Percentiles rank a stretch among this genome's conserved stretches.
These are phyloP conservation scores for Penicillium corylophilum DNA, from an alignment of 2,329 filamentous ascomycete species.

Conservation along the genomic window DNA sequence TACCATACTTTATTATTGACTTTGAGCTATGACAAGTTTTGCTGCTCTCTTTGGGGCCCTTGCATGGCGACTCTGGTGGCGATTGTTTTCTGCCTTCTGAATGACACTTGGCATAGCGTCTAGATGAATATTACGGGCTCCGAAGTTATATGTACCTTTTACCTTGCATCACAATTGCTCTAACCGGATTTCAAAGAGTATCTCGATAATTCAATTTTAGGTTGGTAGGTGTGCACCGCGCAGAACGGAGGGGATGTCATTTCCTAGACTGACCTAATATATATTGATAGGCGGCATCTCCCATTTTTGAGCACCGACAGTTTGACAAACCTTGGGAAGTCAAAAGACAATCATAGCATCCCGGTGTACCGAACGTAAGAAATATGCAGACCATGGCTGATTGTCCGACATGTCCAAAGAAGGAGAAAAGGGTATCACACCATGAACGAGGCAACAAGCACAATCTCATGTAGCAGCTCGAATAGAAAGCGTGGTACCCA, in stretches of 20 bases:
- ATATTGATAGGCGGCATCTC: no score
- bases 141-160: neutral
- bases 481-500: neutral
- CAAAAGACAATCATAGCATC: neutral
- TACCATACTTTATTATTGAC: neutral
- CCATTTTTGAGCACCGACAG: no score
- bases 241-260: neutral
- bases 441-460: neutral
- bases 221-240: no score
- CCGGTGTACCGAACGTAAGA: neutral
- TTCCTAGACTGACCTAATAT: neutral
- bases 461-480: neutral
- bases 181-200: no score
- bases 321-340: no score
- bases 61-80: constrained; percentile 10
- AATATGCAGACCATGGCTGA: neutral
- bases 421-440: neutral
- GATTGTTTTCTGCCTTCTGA: neutral
- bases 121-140: constrained; percentile 2
- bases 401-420: neutral
- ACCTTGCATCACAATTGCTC: no score
- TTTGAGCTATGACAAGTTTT: neutral
- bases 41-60: neutral
- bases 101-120: constrained; percentile 3
- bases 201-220: no score